Evolutionary conservation across 1,284 basidiomycete species (phyloP).

Genomic region (Volvariella surrecta): DNA sequence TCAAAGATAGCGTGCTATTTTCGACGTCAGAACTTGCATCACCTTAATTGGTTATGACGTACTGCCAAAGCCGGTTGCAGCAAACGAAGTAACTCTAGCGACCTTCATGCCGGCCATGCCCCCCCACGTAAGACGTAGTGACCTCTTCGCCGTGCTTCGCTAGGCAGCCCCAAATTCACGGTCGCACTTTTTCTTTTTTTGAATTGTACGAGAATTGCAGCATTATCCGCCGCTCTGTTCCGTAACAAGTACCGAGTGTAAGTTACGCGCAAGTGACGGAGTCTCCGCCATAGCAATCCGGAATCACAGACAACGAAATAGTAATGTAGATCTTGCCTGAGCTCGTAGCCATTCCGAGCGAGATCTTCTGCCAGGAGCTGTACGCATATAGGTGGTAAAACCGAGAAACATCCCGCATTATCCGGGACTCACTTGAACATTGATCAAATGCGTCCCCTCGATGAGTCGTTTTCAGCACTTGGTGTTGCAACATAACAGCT

Average conservation of each 20-base stretch:
- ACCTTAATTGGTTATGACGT: slow-evolving; percentile 12
- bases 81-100: slow-evolving; percentile 49
- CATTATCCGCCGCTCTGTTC: too few relatives aligned
- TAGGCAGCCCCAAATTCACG: slow-evolving; percentile 39
- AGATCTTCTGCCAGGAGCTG: slow-evolving; percentile 67
- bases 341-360: slow-evolving; percentile 46
- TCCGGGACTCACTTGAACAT: slow-evolving; percentile 34
- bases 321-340: not conserved
- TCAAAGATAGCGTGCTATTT: slow-evolving; percentile 50
- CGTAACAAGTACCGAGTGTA: too few relatives aligned
- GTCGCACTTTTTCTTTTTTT: too few relatives aligned
- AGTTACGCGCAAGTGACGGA: slow-evolving; percentile 20
- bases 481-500: too few relatives aligned
- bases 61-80: slow-evolving; percentile 61
- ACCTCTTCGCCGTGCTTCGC: slow-evolving; percentile 32
- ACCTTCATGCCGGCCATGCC: slow-evolving; percentile 51
- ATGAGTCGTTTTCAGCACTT: too few relatives aligned
- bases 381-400: too few relatives aligned
- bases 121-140: slow-evolving; percentile 44
- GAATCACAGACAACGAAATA: slow-evolving; percentile 26
- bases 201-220: too few relatives aligned
- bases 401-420: too few relatives aligned
- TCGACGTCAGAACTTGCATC: not conserved
- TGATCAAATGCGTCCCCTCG: too few relatives aligned
- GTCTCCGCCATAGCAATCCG: slow-evolving; percentile 58